Percentiles rank a stretch among this genome's conserved stretches.
Conservation (phyloP, 257 asterid species). For the Nyctanthes arbortristis region DNA sequence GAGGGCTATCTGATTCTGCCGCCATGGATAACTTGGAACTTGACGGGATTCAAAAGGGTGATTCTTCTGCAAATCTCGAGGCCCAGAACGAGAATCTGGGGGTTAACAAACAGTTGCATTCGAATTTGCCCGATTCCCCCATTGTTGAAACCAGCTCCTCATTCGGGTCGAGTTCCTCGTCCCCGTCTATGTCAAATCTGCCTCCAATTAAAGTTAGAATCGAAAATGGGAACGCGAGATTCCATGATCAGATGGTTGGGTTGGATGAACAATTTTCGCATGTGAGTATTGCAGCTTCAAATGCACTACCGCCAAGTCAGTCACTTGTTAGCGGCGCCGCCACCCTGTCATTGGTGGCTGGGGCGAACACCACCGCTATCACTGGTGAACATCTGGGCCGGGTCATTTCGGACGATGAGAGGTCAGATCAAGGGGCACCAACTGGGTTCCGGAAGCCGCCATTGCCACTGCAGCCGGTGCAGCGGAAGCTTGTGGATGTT, state of each 20-base stretch:
- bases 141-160: slow-evolving; percentile 53
- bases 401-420: slow-evolving; percentile 52
- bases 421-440: slow-evolving; percentile 35
- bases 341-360: slow-evolving; percentile 7
- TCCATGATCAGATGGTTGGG: slow-evolving; percentile 32
- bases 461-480: slow-evolving; percentile 61
- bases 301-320: slow-evolving; percentile 33
- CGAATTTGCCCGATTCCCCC: slow-evolving; percentile 10
- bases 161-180: slow-evolving; percentile 56
- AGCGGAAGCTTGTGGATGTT: slow-evolving; percentile 49
- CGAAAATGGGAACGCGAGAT: slow-evolving; percentile 26
- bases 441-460: slow-evolving; percentile 57
- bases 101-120: slow-evolving; percentile 25
- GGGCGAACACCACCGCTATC: slow-evolving; percentile 20
- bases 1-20: slow-evolving; percentile 70
- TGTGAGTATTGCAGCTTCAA: slow-evolving; percentile 38
- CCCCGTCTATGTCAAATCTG: slow-evolving; percentile 58
- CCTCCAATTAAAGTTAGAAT: slow-evolving; percentile 56
- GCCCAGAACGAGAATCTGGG: slow-evolving; percentile 26
- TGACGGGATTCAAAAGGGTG: slow-evolving; percentile 30
- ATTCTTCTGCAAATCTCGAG: slow-evolving; percentile 32
- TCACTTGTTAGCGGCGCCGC: slow-evolving; percentile 13
- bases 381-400: slow-evolving; percentile 32
- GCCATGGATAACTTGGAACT: slow-evolving; percentile 46
- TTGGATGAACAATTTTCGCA: slow-evolving; percentile 61